These are phyloP conservation scores for Extremus antarcticus DNA, from an alignment of 495 filamentous ascomycete species.

Conservation along the genomic window DNA sequence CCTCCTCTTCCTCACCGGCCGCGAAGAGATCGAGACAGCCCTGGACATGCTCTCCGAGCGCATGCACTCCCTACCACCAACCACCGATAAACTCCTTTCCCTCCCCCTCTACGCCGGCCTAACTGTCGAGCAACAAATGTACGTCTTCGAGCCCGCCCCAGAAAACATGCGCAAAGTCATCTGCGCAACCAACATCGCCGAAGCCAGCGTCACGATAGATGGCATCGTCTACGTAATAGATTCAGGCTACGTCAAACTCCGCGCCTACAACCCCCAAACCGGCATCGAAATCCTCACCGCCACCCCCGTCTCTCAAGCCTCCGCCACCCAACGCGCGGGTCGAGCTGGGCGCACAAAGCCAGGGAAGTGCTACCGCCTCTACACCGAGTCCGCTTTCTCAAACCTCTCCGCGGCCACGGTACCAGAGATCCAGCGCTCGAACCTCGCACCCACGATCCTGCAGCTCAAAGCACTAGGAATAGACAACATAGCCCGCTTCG, in stretches of 20 bases:
- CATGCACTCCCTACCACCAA: constrained; percentile 17
- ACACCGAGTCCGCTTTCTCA: constrained; percentile 67
- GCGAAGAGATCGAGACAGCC: constrained; percentile 32
- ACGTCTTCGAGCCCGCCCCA: constrained; percentile 32
- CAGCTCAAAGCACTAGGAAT: constrained; percentile 95
- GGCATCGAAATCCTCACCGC: constrained; percentile 90
- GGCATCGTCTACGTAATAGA: constrained; percentile 34
- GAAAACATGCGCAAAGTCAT: constrained; percentile 32
- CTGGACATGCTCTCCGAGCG: constrained; percentile 28
- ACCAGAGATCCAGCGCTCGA: constrained; percentile 88
- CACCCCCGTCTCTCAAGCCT: constrained; percentile 80
- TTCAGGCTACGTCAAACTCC: constrained; percentile 70
- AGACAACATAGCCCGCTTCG: constrained; percentile 86
- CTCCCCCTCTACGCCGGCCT: constrained; percentile 34
- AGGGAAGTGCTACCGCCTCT: constrained; percentile 90
- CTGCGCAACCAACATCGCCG: constrained; percentile 34
- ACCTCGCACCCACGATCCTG: constrained; percentile 80
- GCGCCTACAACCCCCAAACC: constrained; percentile 75
- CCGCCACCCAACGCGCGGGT: constrained; percentile 83
- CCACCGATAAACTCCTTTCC: constrained; percentile 20
- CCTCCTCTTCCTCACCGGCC: constrained; percentile 41
- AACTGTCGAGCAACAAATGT: constrained; percentile 32
- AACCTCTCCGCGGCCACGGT: constrained; percentile 61
- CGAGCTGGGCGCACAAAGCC: constrained; percentile 84
- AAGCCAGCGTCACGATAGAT: constrained; percentile 35